Base-by-base conservation (phyloP, 1,139 yeast species). In the Kodamaea derodonti region DNA sequence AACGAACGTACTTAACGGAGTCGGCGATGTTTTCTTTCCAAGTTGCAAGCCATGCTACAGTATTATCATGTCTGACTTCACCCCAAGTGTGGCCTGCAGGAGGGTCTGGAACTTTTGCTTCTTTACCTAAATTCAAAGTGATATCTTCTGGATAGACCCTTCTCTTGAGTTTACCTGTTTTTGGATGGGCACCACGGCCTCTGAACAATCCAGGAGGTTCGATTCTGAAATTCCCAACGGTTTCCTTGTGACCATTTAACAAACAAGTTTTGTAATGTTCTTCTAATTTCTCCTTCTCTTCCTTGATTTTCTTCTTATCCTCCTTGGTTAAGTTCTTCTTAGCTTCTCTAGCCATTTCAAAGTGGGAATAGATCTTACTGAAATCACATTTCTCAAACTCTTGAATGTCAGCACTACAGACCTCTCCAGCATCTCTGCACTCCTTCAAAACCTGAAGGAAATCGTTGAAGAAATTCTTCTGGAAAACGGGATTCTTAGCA, bases 181-280 rank as follows among this genome's bases (percentile, higher is more conserved):
- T 88, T 13, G 97, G 97, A 58, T 90, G 97, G 0, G 90, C 90
- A 48, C 98, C 97, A 58, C 97, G 84, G 29, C 97, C 98, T 56
- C 97, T 73, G 55, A 90, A 92, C 37, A 92, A 64, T 2, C 95
- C 97, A 0, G 98, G 97, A 30, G 97, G 97, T 67, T 92, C 98
- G 35, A 92, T 82, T 51, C 92, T 70, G 58, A 90, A 90, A 55
- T 92, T 90, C 13, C 97, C 97, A 27, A 92, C 94, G 49, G 82
- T 90, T 54, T 90, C 97, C 51, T 77, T 83, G 46, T 95, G 75
- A 14, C 97, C 97, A 56, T 92, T 87, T 35, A 90, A 67, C 27
- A 75, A 53, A 62, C 97, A 90, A 13, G 75, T 79, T 52, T 84
- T 86, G 63, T 69, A 92, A 26, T 84, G 84, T 51, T 85, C 96